phyloP scores from a whole-genome alignment of 2,329 filamentous ascomycete species.

The Clarireedia hainanense region DNA sequence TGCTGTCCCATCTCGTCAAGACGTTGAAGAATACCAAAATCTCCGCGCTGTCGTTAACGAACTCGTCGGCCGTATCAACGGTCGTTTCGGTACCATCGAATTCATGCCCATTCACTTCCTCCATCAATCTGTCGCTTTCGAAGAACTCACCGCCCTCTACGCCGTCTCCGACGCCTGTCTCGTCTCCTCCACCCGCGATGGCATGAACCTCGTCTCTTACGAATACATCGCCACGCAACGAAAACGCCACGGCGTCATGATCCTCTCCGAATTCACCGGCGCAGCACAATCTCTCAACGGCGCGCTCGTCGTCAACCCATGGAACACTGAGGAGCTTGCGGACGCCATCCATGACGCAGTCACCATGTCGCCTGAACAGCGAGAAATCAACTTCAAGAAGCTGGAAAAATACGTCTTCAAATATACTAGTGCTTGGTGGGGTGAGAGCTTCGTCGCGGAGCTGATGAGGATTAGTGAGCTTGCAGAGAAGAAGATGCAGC shows the following conservation, averaged over 20 bases:
- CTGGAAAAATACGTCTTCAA: constrained; percentile 93
- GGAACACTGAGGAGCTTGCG: constrained; percentile 95
- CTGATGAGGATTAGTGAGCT: constrained; percentile 38
- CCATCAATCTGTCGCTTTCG: constrained; percentile 90
- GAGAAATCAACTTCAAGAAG: constrained; percentile 80
- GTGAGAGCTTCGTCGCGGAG: constrained; percentile 83
- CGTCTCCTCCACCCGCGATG: constrained; percentile 91
- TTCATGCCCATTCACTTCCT: constrained; percentile 99
- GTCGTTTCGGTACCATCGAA: constrained; percentile 91
- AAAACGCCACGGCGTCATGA: constrained; percentile 84
- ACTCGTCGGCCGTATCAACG: constrained; percentile 92
- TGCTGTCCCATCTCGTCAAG: constrained; percentile 86
- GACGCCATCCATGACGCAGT: constrained; percentile 94
- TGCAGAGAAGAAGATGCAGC: constrained; percentile 27
- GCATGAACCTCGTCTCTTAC: constrained; percentile 98
- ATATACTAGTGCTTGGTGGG: constrained; percentile 97
- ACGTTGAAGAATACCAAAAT: constrained; percentile 98
- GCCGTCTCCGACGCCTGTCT: constrained; percentile 87
- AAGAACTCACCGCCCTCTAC: constrained; percentile 90
- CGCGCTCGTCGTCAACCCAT: constrained; percentile 91
- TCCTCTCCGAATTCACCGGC: constrained; percentile 93
- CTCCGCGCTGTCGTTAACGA: constrained; percentile 93
- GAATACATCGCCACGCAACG: constrained; percentile 95
- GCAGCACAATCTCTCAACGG: constrained; percentile 92
- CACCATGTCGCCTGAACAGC: constrained; percentile 86